Percentiles rank a stretch among this genome's conserved stretches.
Conservation (phyloP, 2,329 filamentous ascomycete species). For the Annulohypoxylon truncatum region DNA sequence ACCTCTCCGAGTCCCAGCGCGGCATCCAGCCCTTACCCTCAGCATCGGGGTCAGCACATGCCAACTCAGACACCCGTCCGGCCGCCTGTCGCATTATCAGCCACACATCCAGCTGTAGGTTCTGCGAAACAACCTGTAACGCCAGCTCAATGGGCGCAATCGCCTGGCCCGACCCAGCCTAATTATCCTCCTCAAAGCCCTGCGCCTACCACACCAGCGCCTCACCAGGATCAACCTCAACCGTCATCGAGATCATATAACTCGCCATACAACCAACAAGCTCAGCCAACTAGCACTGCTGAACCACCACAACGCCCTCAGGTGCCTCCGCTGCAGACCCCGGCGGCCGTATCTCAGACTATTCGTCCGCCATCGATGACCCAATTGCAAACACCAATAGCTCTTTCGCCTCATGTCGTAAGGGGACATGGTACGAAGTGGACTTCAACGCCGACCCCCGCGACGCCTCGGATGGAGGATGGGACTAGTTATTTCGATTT, state of each 20-base stretch:
- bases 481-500: slow-evolving; percentile 53
- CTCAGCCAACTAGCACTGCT: slow-evolving; percentile 35
- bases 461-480: slow-evolving; percentile 61
- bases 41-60: slow-evolving; percentile 35
- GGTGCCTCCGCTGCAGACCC: slow-evolving; percentile 40
- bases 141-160: slow-evolving; percentile 41
- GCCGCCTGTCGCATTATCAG: slow-evolving; percentile 38
- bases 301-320: slow-evolving; percentile 41
- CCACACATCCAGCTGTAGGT: slow-evolving; percentile 34
- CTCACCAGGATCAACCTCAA: slow-evolving; percentile 40
- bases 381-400: slow-evolving; percentile 44
- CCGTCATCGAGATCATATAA: slow-evolving; percentile 37
- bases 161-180: slow-evolving; percentile 36
- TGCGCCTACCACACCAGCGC: slow-evolving; percentile 41
- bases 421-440: slow-evolving; percentile 66
- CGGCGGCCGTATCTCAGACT: slow-evolving; percentile 35
- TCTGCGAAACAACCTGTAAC: slow-evolving; percentile 39
- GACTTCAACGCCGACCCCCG: slow-evolving; percentile 67
- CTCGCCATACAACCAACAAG: slow-evolving; percentile 47
- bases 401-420: slow-evolving; percentile 46
- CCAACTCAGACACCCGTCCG: slow-evolving; percentile 44
- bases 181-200: slow-evolving; percentile 39
- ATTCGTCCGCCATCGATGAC: slow-evolving; percentile 35
- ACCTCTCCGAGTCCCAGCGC: slow-evolving; percentile 32
- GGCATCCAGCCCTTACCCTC: slow-evolving; percentile 35